Conservation (phyloP, 176 grass and related monocot species). For the Secale cereale region DNA sequence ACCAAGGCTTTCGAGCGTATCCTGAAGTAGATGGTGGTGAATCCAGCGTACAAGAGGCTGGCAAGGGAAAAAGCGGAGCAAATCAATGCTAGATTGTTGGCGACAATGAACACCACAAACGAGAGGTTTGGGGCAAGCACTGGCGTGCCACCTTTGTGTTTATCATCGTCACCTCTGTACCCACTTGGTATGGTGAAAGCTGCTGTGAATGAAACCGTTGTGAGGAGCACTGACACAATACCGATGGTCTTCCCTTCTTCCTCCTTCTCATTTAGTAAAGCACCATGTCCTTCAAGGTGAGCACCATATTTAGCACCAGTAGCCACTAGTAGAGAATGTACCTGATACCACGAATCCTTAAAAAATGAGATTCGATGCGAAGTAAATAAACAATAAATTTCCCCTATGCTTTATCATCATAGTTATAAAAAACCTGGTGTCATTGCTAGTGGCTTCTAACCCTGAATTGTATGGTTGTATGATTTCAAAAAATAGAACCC, state of each 20-base stretch:
- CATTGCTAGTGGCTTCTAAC: no score
- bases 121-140: background rate
- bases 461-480: no score
- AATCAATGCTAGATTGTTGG: background rate
- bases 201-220: no score
- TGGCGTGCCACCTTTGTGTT: background rate
- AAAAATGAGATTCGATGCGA: background rate
- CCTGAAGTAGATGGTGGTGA: conserved; percentile 11
- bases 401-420: no score
- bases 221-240: no score
- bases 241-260: no score
- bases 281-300: no score
- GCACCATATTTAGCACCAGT: conserved; percentile 22
- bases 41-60: conserved; percentile 40
- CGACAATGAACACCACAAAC: background rate
- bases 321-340: background rate
- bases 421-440: no score
- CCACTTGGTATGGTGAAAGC: background rate
- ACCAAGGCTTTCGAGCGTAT: conserved; percentile 5
- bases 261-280: no score
- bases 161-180: background rate
- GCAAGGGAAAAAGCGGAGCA: background rate
- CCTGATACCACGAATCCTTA: background rate
- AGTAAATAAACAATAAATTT: background rate
- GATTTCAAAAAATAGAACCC: no score